Percentiles rank a stretch among this genome's conserved stretches.
Evolutionary conservation across 352 stramenopile species (phyloP).

Genomic region (Globisporangium spinosum): DNA sequence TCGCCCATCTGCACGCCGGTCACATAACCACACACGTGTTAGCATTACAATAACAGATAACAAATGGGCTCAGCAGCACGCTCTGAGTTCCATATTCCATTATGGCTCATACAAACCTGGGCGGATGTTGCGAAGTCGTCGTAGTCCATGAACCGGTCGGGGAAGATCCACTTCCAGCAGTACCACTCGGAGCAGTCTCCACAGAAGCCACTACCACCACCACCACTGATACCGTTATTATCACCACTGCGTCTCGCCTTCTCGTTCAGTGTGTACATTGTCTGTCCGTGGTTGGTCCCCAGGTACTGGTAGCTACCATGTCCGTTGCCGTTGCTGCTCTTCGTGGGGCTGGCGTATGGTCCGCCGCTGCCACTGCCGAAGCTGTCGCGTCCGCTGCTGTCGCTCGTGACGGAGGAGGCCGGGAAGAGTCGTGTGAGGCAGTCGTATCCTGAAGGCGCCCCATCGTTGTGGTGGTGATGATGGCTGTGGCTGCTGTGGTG

Average conservation of each 20-base stretch:
- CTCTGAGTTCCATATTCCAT: not conserved
- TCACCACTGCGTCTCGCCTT: not conserved
- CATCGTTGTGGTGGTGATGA: constrained; percentile 13
- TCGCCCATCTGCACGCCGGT: constrained; percentile 35
- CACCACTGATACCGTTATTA: constrained; percentile 10
- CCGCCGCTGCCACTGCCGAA: constrained; percentile 17
- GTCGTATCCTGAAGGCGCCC: constrained; percentile 10
- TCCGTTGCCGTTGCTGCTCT: not conserved
- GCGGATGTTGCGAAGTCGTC: constrained; percentile 61
- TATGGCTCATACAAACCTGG: constrained; percentile 25
- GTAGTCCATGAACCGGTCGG: constrained; percentile 50
- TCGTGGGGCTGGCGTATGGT: constrained; percentile 8
- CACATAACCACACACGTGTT: not conserved
- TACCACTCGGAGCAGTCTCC: constrained; percentile 34
- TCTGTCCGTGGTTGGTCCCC: constrained; percentile 1
- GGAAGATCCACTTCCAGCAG: constrained; percentile 67
- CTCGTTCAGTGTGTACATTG: constrained; percentile 1
- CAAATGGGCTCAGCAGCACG: not conserved
- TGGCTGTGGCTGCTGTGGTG: constrained; percentile 10
- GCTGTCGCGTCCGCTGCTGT: constrained; percentile 18
- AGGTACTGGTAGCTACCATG: constrained; percentile 13
- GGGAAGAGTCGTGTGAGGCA: constrained; percentile 13
- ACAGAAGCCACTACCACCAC: constrained; percentile 16
- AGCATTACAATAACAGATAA: not conserved
- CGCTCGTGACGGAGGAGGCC: constrained; percentile 20